Percentiles rank a stretch among this genome's conserved stretches.
Evolutionary conservation across 2,329 filamentous ascomycete genomes (phyloP).

Genomic region (Pseudocercospora vitis): DNA sequence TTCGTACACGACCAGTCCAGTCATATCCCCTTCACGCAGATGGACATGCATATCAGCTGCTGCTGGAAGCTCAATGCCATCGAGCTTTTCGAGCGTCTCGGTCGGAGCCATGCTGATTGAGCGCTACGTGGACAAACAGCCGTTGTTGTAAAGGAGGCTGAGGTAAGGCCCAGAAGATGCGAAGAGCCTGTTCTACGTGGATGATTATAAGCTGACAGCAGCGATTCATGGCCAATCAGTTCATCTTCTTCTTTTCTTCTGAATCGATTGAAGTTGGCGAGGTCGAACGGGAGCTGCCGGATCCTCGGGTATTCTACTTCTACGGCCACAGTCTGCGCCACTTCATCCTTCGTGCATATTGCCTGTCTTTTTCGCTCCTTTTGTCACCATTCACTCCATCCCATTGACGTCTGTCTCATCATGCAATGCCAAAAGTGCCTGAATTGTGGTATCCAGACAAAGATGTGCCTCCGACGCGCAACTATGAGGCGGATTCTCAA

Average conservation of each 20-base stretch:
- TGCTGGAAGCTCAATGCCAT: constrained; percentile 49
- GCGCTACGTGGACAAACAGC: no score
- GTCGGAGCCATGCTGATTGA: constrained; percentile 29
- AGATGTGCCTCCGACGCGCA: constrained; percentile 8
- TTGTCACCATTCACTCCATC: neutral
- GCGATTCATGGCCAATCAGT: no score
- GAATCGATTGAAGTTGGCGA: neutral
- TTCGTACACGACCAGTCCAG: constrained; percentile 46
- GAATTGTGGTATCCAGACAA: constrained; percentile 11
- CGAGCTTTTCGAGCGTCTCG: constrained; percentile 40
- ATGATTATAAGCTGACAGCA: no score
- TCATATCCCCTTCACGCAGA: constrained; percentile 54
- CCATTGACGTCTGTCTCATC: constrained; percentile 4
- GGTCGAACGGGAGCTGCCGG: neutral
- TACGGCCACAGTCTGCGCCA: neutral
- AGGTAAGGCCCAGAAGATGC: no score
- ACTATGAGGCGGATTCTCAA: constrained; percentile 41
- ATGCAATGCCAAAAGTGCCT: constrained; percentile 23
- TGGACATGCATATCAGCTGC: constrained; percentile 55
- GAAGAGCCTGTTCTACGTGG: no score
- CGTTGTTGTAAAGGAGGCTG: no score
- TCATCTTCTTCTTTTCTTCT: constrained; percentile 8
- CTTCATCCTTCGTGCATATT: neutral
- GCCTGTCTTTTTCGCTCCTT: neutral
- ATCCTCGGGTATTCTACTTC: neutral